A percentile compares a stretch with the other conserved stretches of the same genome.
These are phyloP conservation scores for Saxispiralis lemnorum DNA, from an alignment of 495 filamentous ascomycete species.

Conservation along the genomic window DNA sequence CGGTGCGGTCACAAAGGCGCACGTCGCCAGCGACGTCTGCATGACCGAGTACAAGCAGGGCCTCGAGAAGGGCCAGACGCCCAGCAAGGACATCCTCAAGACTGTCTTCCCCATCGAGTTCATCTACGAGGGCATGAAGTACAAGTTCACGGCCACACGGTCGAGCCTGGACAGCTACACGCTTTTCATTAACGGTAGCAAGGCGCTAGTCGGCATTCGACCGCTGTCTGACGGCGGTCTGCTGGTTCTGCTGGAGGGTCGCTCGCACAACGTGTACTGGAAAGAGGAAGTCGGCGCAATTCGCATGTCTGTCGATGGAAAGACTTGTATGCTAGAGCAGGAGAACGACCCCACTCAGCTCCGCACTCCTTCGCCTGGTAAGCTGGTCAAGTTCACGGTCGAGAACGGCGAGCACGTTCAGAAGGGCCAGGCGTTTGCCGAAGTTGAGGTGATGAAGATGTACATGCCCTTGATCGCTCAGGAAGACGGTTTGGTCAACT, in stretches of 20 bases:
- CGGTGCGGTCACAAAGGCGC: slow-evolving; percentile 86
- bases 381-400: slow-evolving; percentile 95
- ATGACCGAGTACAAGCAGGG: slow-evolving; percentile 71
- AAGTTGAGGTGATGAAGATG: slow-evolving; percentile 99
- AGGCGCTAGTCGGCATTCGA: slow-evolving; percentile 83
- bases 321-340: slow-evolving; percentile 93
- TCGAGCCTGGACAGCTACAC: slow-evolving; percentile 90
- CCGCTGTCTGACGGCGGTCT: slow-evolving; percentile 87
- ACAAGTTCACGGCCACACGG: slow-evolving; percentile 95
- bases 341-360: slow-evolving; percentile 98
- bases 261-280: slow-evolving; percentile 98
- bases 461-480: slow-evolving; percentile 97
- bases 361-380: slow-evolving; percentile 84
- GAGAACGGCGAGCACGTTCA: slow-evolving; percentile 91
- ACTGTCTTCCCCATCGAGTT: slow-evolving; percentile 97
- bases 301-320: slow-evolving; percentile 87
- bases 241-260: slow-evolving; percentile 73
- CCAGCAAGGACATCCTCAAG: slow-evolving; percentile 87
- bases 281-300: slow-evolving; percentile 95
- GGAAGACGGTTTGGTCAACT: slow-evolving; percentile 90
- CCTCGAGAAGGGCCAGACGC: slow-evolving; percentile 94
- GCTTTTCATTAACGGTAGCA: slow-evolving; percentile 97
- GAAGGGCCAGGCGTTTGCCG: slow-evolving; percentile 84
- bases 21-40: slow-evolving; percentile 75
- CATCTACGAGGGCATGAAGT: slow-evolving; percentile 89